Conservation (phyloP, 139 green algal genomes). For the Coelastrella sp. region DNA sequence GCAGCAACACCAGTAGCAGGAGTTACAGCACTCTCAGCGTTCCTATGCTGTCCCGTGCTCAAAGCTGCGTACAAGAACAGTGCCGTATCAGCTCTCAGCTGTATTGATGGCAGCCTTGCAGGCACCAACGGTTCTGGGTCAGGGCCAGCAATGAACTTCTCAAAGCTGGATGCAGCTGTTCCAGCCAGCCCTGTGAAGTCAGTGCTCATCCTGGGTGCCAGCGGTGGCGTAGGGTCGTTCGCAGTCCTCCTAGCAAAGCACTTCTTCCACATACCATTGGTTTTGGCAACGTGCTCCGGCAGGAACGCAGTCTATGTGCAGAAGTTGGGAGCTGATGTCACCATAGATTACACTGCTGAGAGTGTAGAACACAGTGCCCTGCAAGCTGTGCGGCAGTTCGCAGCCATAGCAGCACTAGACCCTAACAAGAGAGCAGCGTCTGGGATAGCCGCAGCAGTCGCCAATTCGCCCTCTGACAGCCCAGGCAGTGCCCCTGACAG, state of each 20-base stretch:
- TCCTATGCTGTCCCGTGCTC: not conserved
- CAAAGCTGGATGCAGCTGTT: not conserved
- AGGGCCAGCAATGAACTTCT: not conserved
- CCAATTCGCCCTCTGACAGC: no score
- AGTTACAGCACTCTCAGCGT: conserved; percentile 10
- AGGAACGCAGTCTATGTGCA: conserved; percentile 26
- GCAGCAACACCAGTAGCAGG: conserved; percentile 27
- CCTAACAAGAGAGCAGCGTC: not conserved
- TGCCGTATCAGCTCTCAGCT: not conserved
- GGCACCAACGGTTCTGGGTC: not conserved
- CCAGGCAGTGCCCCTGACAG: no score
- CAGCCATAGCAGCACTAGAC: conserved; percentile 6
- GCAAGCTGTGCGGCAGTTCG: not conserved
- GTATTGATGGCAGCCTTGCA: not conserved
- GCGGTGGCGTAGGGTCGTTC: conserved; percentile 29
- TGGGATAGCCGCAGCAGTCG: not conserved
- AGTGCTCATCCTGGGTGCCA: conserved; percentile 16
- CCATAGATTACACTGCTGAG: conserved; percentile 8
- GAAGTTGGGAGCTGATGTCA: conserved; percentile 9
- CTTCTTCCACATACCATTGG: conserved; percentile 8
- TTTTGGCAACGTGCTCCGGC: conserved; percentile 4
- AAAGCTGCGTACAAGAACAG: not conserved
- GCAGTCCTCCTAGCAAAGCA: conserved; percentile 39
- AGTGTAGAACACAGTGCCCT: not conserved
- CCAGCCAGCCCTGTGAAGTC: not conserved